Evolutionary conservation across 2,329 filamentous ascomycete species (phyloP), one percentile per base, ranked within the genome.

Genomic region (Immersiporthe knoxdaviesiana): DNA sequence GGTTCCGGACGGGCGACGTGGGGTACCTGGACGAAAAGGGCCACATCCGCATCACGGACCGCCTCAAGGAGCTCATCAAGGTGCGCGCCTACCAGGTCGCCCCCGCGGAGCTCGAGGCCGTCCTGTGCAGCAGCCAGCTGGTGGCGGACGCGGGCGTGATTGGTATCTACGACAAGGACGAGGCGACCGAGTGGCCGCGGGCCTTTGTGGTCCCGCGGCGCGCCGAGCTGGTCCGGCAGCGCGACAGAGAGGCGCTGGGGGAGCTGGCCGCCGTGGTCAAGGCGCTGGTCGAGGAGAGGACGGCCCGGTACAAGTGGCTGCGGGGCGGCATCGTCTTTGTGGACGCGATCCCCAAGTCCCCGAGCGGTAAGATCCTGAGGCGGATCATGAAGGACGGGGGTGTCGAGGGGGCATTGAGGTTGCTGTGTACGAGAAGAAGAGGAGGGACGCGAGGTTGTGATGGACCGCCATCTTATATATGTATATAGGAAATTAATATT

Each of bases 1-100:
- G 90, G 89, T 82, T 93, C 72, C 88, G 87, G 74, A 92, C 90
- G 0, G 91, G 91, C 1, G 91, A 93, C 74, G 86, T 93, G 54
- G 89, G 85, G 6, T 88, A 86, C 71, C 80, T 88, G 37, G 84
- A 88, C 72, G 76, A 82, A 24, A 74, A 84, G 1, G 86, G 85
- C 47, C 82, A 83, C 72, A 84, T 92, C 73, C 86, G 86, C 74
- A 90, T 93, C 67, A 89, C 92, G 16, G 91, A 93, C 75, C 84
- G 91, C 44, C 88, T 89, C 77, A 93, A 94, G 83, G 90, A 87
- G 72, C 76, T 83, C 37, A 83, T 84, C 72, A 83, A 84, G 75
- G 80, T 82, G 12, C 77, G 79, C 18, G 81, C 80, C 11, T 80
- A 78, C 70, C 81, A 83, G 73, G 81, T 83, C 4, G 79, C 80